Base-by-base conservation (phyloP, 129 eudicot genomes). In the Silybum marianum region DNA sequence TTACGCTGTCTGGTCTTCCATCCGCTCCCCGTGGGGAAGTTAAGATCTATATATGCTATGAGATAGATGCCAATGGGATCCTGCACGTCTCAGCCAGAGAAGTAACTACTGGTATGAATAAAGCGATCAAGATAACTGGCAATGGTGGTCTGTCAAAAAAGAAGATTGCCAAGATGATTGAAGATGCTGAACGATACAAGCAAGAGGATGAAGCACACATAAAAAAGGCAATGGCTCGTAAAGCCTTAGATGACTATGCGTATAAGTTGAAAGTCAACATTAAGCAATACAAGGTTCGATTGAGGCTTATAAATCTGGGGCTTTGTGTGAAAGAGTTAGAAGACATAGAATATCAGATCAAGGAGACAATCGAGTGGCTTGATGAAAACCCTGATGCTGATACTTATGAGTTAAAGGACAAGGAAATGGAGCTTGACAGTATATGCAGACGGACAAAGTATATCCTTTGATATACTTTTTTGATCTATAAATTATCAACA, bases 61-160 rank as follows among this genome's bases (percentile, higher is more conserved):
- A 80, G 54, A 71, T 80, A 19, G 83, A 80, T 71, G 60, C 40
- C 9, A 22, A 71, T 71, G 72, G 83, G 58, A 80, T 80, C 26
- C 23, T 71, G 40, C 22, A 71, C 3, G 83, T 80, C 9, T 68
- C 72, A 22, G 72, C 72, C n/a, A 28, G 36, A 9, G 72, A 68
- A 22, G 2, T 23, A 1, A 28, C 30, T 22, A 23, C 72, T 22
- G 36, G 36, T 8, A 24, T 2, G 18, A 68, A 68, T 36, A 68
- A 54, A 0, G 22, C 22, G 0, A 54, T 54, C 22, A 54, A 54
- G 63, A 54, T 16, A 16, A 54, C 63, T 2, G 72, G 36, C 2
- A 2, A 68, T 2, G 72, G 72, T 68, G n/a, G 72, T 54, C 63
- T 54, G 9, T 54, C 63, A 54, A 5, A 54, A 54, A 1, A 0